Conservation (phyloP, 2,329 filamentous ascomycete species). For the Plectosphaerella cucumerina region DNA sequence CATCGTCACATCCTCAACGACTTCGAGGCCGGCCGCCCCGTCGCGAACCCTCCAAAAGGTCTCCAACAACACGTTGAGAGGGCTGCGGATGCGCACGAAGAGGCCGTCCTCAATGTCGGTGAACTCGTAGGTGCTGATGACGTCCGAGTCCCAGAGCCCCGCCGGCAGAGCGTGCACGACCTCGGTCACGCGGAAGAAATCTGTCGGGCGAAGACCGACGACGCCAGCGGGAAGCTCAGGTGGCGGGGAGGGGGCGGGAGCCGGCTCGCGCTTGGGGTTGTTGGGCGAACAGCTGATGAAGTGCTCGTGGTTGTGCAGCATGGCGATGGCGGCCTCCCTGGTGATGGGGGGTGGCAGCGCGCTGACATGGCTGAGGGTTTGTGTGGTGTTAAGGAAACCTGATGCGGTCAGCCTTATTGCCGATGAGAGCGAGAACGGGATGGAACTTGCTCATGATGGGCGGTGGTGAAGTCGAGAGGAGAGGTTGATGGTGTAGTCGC, state of each 20-base stretch:
- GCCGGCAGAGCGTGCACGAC: constrained; percentile 48
- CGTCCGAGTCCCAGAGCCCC: constrained; percentile 50
- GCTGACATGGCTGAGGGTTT: constrained; percentile 36
- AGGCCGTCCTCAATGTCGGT: constrained; percentile 43
- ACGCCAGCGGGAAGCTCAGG: constrained; percentile 24
- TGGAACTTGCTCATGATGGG: neutral
- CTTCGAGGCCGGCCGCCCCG: constrained; percentile 22
- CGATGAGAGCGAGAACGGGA: neutral
- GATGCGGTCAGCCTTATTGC: neutral
- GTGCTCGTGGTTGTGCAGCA: constrained; percentile 48
- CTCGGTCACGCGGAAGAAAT: constrained; percentile 44
- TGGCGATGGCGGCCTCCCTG: constrained; percentile 31
- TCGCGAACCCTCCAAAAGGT: constrained; percentile 41
- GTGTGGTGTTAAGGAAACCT: constrained; percentile 40
- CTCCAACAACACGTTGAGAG: constrained; percentile 48
- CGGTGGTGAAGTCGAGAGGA: neutral
- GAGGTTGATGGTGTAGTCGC: neutral
- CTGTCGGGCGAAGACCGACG: constrained; percentile 20
- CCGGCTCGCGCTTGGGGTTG: constrained; percentile 35
- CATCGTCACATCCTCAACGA: constrained; percentile 48
- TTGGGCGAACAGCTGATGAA: constrained; percentile 51
- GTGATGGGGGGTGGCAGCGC: constrained; percentile 34
- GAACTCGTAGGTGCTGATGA: constrained; percentile 51
- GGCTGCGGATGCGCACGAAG: constrained; percentile 47
- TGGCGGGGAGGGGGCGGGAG: constrained; percentile 22